Evolutionary conservation across 2,329 filamentous ascomycete species (phyloP), one percentile per base, ranked within the genome.

Genomic region (Pestalotiopsis sp.): DNA sequence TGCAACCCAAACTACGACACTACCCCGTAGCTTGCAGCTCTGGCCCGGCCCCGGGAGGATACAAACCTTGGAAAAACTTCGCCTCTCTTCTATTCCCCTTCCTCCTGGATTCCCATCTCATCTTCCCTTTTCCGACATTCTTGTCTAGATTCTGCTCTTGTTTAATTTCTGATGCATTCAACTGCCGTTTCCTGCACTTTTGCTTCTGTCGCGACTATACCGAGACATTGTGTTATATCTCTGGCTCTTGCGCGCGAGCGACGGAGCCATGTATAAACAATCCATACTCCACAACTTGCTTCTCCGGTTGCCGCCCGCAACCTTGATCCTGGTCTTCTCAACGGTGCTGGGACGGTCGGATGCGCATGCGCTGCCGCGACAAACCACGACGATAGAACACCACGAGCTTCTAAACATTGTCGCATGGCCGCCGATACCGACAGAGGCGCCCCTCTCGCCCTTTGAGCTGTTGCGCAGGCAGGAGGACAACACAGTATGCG

Each of bases 401-500:
- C 79, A 74, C 66, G 78, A 81, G 64, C 73, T 84, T 67, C 77
- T 83, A 68, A 17, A 62, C 36, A 81, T 83, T 6, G 70, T 79
- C 45, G 76, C 80, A 45, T 85, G 80, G 76, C 83, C 83, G 45
- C 77, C 73, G 4, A 68, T 73, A 6, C 81, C 84, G 1, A 86
- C 86, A 12, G 79, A 81, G 2, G 76, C 80, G 17, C 84, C 84
- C 12, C 69, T 75, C 4, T 74, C 78, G 63, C 78, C 78, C 57
- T 76, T 74, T 56, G 77, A 80, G 52, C 77, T 84, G 5, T 74
- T 76, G 27, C 81, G 81, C 61, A 82, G 84, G 52, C 81, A 85
- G 69, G 74, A 77, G 31, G 74, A 79, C 66, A 87, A 88, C 76
- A 89, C 87, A 17, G 75, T 90, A 68, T 90, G 88, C 72, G 88